Conservation (phyloP, 2,329 filamentous ascomycete genomes). For the Trichoderma semiorbis region DNA sequence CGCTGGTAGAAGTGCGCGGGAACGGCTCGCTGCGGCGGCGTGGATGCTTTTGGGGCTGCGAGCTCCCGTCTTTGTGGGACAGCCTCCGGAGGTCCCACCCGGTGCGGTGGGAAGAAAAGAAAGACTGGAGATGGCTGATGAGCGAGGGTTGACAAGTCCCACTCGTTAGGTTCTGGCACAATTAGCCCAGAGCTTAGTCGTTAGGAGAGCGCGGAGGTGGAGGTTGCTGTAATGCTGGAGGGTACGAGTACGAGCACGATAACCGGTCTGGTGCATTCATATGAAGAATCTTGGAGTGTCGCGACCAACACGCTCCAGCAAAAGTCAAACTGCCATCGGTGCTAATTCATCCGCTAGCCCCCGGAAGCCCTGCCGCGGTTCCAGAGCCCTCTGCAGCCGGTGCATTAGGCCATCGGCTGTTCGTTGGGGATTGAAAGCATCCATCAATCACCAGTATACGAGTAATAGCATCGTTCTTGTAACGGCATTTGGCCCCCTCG, state of each 20-base stretch:
- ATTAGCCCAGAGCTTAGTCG: background rate
- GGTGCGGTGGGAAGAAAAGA: background rate
- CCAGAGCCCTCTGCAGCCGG: slow-evolving; percentile 18
- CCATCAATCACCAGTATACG: background rate
- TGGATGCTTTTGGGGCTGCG: slow-evolving; percentile 15
- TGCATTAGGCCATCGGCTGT: slow-evolving; percentile 31
- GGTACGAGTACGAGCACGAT: slow-evolving; percentile 5
- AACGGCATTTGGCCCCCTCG: background rate
- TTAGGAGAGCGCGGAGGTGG: background rate
- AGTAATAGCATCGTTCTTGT: background rate
- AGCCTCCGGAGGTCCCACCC: slow-evolving; percentile 18
- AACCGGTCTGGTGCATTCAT: background rate
- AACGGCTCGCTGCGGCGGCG: slow-evolving; percentile 18
- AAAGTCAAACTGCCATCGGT: background rate
- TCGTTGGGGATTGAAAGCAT: slow-evolving; percentile 23
- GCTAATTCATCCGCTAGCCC: slow-evolving; percentile 10
- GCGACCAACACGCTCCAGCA: background rate
- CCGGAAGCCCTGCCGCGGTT: slow-evolving; percentile 18
- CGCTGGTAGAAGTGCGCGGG: slow-evolving; percentile 15
- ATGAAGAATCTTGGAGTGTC: background rate
- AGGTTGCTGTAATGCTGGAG: background rate
- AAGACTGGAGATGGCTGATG: background rate
- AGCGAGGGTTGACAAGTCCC: background rate
- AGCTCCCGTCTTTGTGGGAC: slow-evolving; percentile 19
- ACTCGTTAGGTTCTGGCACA: background rate